phyloP scores from a whole-genome alignment of 2,329 filamentous ascomycete genomes.

The Exophiala sideris region DNA sequence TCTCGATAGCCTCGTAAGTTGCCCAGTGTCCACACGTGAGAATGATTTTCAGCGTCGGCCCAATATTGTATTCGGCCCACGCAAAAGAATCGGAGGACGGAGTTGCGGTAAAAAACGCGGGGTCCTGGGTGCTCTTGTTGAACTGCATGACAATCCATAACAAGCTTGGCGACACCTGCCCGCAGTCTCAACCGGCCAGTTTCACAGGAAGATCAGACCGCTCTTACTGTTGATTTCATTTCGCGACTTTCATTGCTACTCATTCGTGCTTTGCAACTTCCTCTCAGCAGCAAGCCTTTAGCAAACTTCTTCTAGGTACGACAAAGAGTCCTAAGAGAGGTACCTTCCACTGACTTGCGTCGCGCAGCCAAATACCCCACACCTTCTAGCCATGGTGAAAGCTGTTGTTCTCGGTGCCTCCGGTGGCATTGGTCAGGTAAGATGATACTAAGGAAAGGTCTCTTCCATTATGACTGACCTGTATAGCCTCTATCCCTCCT shows the following conservation, averaged over 20 bases:
- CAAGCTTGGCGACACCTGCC: neutral
- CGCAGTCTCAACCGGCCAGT: too few relatives aligned
- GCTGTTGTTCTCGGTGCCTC: slow-evolving; percentile 84
- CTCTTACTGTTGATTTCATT: slow-evolving; percentile 7
- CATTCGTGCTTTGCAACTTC: slow-evolving; percentile 2
- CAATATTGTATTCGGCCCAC: too few relatives aligned
- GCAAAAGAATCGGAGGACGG: too few relatives aligned
- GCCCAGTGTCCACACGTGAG: neutral
- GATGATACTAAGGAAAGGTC: slow-evolving; percentile 22
- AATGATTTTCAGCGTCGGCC: neutral
- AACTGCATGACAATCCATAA: neutral
- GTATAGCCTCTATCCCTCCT: slow-evolving; percentile 88
- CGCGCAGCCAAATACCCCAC: slow-evolving; percentile 17
- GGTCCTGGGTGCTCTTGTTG: too few relatives aligned
- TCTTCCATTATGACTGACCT: slow-evolving; percentile 8
- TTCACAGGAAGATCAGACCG: slow-evolving; percentile 11
- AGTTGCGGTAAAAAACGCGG: too few relatives aligned
- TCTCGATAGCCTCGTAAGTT: slow-evolving; percentile 1
- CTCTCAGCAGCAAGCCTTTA: neutral
- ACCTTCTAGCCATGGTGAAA: slow-evolving; percentile 47
- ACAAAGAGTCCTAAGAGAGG: neutral
- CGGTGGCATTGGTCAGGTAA: slow-evolving; percentile 96
- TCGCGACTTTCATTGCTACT: neutral
- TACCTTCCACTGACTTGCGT: neutral
- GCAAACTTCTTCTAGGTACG: neutral